Conservation (phyloP, 192 early-diverging fungal genomes). For the Backusella psychrophila region DNA sequence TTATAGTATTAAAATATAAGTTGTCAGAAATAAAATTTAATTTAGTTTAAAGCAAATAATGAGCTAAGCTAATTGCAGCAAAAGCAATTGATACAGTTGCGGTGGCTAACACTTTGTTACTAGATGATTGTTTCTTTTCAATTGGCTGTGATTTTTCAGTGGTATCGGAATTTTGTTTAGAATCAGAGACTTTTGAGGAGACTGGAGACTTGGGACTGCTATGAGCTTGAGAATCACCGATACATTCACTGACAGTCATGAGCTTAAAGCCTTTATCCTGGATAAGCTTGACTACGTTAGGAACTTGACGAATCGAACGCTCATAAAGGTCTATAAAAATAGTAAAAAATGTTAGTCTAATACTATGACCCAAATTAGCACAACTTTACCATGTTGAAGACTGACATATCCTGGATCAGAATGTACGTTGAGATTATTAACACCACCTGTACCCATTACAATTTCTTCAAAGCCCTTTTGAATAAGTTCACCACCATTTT, state of each 20-base stretch:
- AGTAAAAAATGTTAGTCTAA: background rate
- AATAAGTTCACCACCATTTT: slow-evolving; percentile 19
- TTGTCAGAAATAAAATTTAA: background rate
- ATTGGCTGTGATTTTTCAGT: background rate
- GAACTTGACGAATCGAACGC: slow-evolving; percentile 24
- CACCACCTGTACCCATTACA: background rate
- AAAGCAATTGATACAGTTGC: background rate
- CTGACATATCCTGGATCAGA: slow-evolving; percentile 34
- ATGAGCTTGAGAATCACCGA: slow-evolving; percentile 15
- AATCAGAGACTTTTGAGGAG: background rate
- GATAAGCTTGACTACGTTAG: slow-evolving; percentile 10
- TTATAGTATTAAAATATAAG: background rate
- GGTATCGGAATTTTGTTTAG: background rate
- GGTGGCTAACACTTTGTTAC: background rate
- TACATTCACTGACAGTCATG: slow-evolving; percentile 22
- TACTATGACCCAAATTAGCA: background rate
- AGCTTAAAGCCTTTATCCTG: slow-evolving; percentile 13
- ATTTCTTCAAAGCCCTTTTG: slow-evolving; percentile 4
- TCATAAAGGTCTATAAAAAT: slow-evolving; percentile 27
- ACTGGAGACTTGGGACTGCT: background rate
- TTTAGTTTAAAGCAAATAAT: background rate
- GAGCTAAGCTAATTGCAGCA: background rate
- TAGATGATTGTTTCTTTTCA: slow-evolving; percentile 1
- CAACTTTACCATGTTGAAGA: slow-evolving; percentile 32
- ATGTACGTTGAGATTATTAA: slow-evolving; percentile 14